Evolutionary conservation across 306 rosid species (phyloP).

Genomic region (Inga oerstediana): DNA sequence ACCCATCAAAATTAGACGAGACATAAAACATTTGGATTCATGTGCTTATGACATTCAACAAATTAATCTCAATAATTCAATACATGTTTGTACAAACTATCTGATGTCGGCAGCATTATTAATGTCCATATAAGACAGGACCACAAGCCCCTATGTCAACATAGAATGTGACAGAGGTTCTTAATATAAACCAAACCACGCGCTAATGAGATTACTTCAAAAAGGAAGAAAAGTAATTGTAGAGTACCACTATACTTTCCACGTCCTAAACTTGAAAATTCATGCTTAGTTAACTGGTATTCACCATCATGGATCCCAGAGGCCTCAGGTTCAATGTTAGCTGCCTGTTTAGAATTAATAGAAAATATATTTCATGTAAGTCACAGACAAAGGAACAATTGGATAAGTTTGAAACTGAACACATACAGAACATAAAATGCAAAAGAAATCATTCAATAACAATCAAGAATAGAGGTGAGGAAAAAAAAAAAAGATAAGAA

Average conservation of each 20-base stretch:
- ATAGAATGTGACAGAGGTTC: conserved; percentile 19
- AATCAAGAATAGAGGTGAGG: background rate
- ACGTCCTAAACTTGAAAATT: conserved; percentile 71
- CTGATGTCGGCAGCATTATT: conserved; percentile 35
- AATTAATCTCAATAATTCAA: conserved; percentile 20
- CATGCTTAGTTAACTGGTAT: conserved; percentile 84
- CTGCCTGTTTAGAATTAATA: conserved; percentile 66
- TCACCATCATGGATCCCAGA: conserved; percentile 72
- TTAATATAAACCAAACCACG: background rate
- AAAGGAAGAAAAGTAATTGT: conserved; percentile 14
- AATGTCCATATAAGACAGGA: conserved; percentile 33
- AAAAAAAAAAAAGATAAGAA: background rate
- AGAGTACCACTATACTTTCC: conserved; percentile 87
- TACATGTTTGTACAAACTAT: conserved; percentile 11
- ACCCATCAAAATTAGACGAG: background rate
- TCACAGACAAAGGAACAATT: conserved; percentile 10
- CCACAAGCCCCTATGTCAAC: conserved; percentile 31
- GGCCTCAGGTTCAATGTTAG: conserved; percentile 83
- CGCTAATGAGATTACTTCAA: conserved; percentile 5
- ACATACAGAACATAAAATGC: background rate
- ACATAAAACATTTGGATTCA: background rate
- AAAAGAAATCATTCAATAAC: background rate
- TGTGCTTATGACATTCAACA: conserved; percentile 2
- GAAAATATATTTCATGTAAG: conserved; percentile 25
- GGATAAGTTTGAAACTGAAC: background rate